Evolutionary conservation across 805 yeast species (phyloP), one percentile per base, ranked within the genome.

Genomic region (Pichia sporocuriosa): DNA sequence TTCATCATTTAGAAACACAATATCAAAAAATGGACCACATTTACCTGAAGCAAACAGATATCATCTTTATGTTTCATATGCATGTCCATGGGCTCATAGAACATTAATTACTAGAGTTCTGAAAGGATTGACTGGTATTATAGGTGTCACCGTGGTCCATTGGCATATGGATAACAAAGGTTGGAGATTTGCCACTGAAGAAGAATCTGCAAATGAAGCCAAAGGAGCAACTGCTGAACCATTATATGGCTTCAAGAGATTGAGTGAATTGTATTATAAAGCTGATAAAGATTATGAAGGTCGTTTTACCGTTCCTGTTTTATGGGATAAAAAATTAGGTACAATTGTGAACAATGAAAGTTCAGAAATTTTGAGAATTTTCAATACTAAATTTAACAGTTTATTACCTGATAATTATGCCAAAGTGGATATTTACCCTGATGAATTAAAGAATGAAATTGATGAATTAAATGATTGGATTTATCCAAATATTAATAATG

Each of bases 11-110:
- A 71, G 95, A 57, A 75, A 82, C 55, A 62, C 63, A 20, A 78
- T 88, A 35, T 52, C 72, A 1, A 65, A 66, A 22, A 68, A 77
- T 1, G 84, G 79, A 13, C 73, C 86, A 12, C 61, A 69, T 46
- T 85, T 78, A 58, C 86, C 96, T 4, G 96, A 87, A 56, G 70
- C 73, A 35, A 76, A 76, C 44, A 73, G 98, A 54, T 90, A 90
- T 58, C 95, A 89, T 63, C 71, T 88, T 42, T 89, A 84, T 54
- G 95, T 87, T 10, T 82, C 93, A 1, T 68, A 72, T 37, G 96
- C 96, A 2, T 90, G 98, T 63, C 97, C 98, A 4, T 90, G 97
- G 89, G 97, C 97, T 1, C 95, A 86, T 57, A 72, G 97, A 48
- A 77, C 89, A 0, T 68, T 89, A 44, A 81, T 87, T 40, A 70